These are phyloP conservation scores for Phytophthora boehmeriae DNA, from an alignment of 352 stramenopile genomes.

Conservation along the genomic window DNA sequence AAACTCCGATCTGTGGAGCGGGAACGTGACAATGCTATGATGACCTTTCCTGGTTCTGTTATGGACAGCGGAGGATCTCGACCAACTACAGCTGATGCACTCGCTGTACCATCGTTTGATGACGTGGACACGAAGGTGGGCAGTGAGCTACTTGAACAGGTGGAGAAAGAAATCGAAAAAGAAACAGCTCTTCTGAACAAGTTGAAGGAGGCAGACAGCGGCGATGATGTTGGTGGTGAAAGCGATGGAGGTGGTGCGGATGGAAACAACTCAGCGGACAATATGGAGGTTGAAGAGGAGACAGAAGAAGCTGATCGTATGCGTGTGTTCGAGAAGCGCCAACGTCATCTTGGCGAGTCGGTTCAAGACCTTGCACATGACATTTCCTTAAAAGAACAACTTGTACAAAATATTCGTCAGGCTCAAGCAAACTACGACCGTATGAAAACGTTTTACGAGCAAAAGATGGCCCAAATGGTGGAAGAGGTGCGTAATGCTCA, in stretches of 20 bases:
- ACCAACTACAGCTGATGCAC: slow-evolving; percentile 24
- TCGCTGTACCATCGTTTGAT: slow-evolving; percentile 45
- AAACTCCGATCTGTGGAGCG: slow-evolving; percentile 68
- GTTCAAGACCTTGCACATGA: slow-evolving; percentile 82
- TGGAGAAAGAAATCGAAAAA: slow-evolving; percentile 79
- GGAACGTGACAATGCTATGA: slow-evolving; percentile 66
- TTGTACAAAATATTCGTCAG: slow-evolving; percentile 80
- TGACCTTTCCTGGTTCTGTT: slow-evolving; percentile 33
- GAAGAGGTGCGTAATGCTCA: slow-evolving; percentile 72
- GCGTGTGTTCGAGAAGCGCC: slow-evolving; percentile 83
- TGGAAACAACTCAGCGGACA: slow-evolving; percentile 42
- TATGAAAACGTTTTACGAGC: slow-evolving; percentile 84
- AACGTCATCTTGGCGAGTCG: slow-evolving; percentile 79
- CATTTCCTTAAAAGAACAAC: slow-evolving; percentile 87
- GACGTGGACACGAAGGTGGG: slow-evolving; percentile 63
- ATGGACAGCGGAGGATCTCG: slow-evolving; percentile 15
- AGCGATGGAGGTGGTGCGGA: slow-evolving; percentile 52
- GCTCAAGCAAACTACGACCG: slow-evolving; percentile 85
- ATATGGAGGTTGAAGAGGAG: slow-evolving; percentile 41
- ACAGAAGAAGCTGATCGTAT: slow-evolving; percentile 78
- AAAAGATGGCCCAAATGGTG: slow-evolving; percentile 85
- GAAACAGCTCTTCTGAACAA: slow-evolving; percentile 82
- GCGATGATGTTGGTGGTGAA: slow-evolving; percentile 39
- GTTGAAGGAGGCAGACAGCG: slow-evolving; percentile 58
- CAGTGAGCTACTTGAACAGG: slow-evolving; percentile 66